phyloP scores from a whole-genome alignment of 768 basidiomycete species.

The Mycena kentingensis region DNA sequence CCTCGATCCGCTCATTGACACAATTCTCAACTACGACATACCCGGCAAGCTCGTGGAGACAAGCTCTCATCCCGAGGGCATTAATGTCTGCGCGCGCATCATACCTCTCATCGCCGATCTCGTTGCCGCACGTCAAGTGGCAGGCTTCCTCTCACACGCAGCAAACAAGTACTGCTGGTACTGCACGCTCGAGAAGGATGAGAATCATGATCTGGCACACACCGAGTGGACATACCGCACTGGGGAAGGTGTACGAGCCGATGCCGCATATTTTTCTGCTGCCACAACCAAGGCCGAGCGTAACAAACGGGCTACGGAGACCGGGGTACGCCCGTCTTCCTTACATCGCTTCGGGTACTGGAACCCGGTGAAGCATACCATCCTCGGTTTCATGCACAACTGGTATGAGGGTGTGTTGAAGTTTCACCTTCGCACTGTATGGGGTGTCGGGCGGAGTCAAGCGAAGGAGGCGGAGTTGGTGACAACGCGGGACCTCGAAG shows the following conservation, averaged over 20 bases:
- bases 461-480: constrained; percentile 1
- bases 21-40: constrained; percentile 4
- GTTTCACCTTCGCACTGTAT: constrained; percentile 12
- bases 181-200: constrained; percentile 13
- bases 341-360: constrained; percentile 22
- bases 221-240: constrained; percentile 15
- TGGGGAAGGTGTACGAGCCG: constrained; percentile 8
- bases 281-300: constrained; percentile 2
- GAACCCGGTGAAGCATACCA: constrained; percentile 19
- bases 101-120: constrained; percentile 24
- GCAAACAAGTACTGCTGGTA: constrained; percentile 24
- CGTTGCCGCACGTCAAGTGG: constrained; percentile 17
- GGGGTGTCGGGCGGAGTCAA: constrained; percentile 18
- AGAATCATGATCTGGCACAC: constrained; percentile 19
- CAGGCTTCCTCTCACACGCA: constrained; percentile 18
- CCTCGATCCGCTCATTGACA: constrained; percentile 12
- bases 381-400: constrained; percentile 24
- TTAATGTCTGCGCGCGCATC: constrained; percentile 13
- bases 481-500: constrained; percentile 10
- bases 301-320: constrained; percentile 2
- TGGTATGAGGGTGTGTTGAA: constrained; percentile 16
- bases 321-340: constrained; percentile 22
- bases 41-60: constrained; percentile 16
- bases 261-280: constrained; percentile 20
- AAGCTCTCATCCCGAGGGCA: constrained; percentile 18